Percentiles rank a stretch among this genome's conserved stretches.
These are phyloP conservation scores for Boletus rubroflammeus DNA, from an alignment of 768 basidiomycete species.

Conservation along the genomic window DNA sequence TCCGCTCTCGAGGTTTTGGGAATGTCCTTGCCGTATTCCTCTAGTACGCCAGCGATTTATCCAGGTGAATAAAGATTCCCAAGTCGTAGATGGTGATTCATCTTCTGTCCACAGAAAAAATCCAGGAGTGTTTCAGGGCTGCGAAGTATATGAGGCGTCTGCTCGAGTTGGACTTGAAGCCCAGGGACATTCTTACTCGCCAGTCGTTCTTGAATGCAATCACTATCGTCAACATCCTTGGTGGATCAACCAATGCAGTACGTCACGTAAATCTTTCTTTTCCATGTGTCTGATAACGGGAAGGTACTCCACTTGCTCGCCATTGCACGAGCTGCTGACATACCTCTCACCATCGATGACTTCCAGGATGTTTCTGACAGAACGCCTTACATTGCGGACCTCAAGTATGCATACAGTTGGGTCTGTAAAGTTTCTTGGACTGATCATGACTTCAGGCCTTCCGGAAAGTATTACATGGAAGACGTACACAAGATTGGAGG, in stretches of 20 bases:
- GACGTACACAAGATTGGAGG: constrained; percentile 85
- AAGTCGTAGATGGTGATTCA: background rate
- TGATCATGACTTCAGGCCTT: constrained; percentile 47
- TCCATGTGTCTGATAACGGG: constrained; percentile 2
- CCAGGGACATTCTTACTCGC: constrained; percentile 70
- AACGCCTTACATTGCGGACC: constrained; percentile 82
- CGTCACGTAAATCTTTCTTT: constrained; percentile 18
- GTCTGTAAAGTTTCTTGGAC: background rate
- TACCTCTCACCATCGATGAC: constrained; percentile 76
- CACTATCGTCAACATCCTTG: constrained; percentile 70
- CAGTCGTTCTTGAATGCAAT: constrained; percentile 82
- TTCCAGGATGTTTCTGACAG: constrained; percentile 78
- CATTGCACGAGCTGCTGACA: constrained; percentile 78
- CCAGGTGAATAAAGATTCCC: constrained; percentile 42
- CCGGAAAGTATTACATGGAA: constrained; percentile 87
- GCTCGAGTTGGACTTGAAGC: constrained; percentile 77
- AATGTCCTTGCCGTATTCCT: constrained; percentile 80
- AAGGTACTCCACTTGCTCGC: constrained; percentile 82
- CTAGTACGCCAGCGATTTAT: constrained; percentile 68
- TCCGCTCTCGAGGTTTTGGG: constrained; percentile 80
- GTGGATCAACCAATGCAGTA: constrained; percentile 87
- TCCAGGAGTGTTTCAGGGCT: constrained; percentile 76
- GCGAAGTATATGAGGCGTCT: constrained; percentile 73
- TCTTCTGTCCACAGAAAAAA: constrained; percentile 51
- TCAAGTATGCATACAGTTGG: constrained; percentile 48